Base-by-base conservation (phyloP, 1,284 basidiomycete genomes). In the Moesziomyces sp. region DNA sequence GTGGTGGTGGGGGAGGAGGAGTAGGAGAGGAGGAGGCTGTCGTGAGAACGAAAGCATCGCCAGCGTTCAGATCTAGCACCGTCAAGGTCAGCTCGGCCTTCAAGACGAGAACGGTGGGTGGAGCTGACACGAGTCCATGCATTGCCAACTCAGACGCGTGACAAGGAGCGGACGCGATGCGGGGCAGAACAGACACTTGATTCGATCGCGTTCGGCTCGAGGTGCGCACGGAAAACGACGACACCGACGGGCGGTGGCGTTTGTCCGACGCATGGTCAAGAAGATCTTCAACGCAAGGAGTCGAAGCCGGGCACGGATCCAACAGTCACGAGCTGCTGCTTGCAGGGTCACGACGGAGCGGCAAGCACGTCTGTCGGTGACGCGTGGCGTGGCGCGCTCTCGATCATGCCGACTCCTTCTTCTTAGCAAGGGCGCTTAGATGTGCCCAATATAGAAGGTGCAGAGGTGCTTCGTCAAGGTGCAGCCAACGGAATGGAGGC, bases 211-310 rank as follows among this genome's bases (percentile, higher is more conserved):
- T 13, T 34, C 13, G 30, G 30, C 30, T 30, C 18, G 47, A 28
- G 51, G 28, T 43, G 9, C 6, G n/a, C n/a, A 47, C 6, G 11
- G 13, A 11, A 21, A 10, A 19, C 9, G 28, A 34, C 14, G 9
- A 21, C 2, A 2, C 21, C 19, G 23, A 13, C 16, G 9, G 10
- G 21, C 11, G 19, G 44, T 19, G 19, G 44, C 5, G 4, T n/a
- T 21, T 13, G 19, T 13, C 13, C 24, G 43, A n/a, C 21, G 43
- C 46, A 45, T 40, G 46, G 35, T 46, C 26, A 52, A n/a, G 19
- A 42, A 38, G 58, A 61, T 67, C 64, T 67, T 42, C 54, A 61
- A 68, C 46, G 65, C 52, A 68, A 68, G 65, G 65, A 47, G 58
- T 42, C 46, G 50, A 13, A 10, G 30, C 13, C 13, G 30, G 13